phyloP scores from a whole-genome alignment of 208 protist genomes.

The Acanthamoeba polyphaga region DNA sequence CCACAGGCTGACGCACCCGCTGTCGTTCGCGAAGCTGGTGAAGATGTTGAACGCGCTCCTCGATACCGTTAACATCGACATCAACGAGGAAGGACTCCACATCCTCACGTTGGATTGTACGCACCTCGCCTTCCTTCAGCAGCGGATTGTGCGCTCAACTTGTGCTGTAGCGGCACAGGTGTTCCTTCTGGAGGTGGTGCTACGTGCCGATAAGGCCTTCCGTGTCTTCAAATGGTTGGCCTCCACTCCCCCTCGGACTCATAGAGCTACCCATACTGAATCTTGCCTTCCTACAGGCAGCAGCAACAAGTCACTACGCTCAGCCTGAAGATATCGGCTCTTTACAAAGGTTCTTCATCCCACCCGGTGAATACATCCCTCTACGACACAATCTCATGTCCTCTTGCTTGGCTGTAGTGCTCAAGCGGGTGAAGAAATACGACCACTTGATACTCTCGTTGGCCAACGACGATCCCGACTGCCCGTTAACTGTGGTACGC shows the following conservation, averaged over 20 bases:
- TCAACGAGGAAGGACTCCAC: neutral
- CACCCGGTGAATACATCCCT: neutral
- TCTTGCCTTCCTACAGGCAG: neutral
- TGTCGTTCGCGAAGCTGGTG: slow-evolving; percentile 21
- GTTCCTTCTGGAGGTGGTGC: slow-evolving; percentile 31
- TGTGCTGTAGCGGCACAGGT: slow-evolving; percentile 1
- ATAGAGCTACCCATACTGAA: neutral
- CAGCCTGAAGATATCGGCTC: slow-evolving; percentile 15
- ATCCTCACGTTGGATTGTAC: slow-evolving; percentile 28
- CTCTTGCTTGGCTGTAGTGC: neutral
- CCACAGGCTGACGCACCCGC: neutral
- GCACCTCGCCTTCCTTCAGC: neutral
- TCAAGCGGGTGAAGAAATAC: slow-evolving; percentile 11
- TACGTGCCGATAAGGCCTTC: slow-evolving; percentile 3
- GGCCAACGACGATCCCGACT: neutral
- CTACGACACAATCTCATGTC: neutral
- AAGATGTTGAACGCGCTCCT: slow-evolving; percentile 35
- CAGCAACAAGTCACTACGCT: neutral
- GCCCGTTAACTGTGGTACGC: slow-evolving; percentile 16
- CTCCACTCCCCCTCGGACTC: neutral
- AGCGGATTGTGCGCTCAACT: neutral
- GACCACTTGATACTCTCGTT: slow-evolving; percentile 3
- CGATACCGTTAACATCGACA: slow-evolving; percentile 40
- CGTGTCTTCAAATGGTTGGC: neutral
- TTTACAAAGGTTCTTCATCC: neutral